Percentiles rank a stretch among this genome's conserved stretches.
phyloP scores from a whole-genome alignment of 2,329 filamentous ascomycete genomes.

The Neophaeococcomyces mojaviensis region DNA sequence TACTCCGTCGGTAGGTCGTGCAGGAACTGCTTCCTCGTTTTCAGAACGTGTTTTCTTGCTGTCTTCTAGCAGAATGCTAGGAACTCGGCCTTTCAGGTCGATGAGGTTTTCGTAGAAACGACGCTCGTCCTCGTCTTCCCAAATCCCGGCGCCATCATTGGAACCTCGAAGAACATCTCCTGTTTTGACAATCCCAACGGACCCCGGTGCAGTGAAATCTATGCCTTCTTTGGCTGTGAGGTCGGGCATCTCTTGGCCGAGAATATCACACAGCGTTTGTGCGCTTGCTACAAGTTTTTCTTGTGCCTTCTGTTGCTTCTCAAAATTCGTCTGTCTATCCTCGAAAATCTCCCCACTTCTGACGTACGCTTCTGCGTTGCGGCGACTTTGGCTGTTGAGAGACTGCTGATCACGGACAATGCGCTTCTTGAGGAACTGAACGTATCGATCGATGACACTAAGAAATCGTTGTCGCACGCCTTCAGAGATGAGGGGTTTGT shows the following conservation, averaged over 20 bases:
- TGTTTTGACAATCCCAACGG: conserved; percentile 88
- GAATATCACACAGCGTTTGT: conserved; percentile 78
- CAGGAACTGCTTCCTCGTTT: conserved; percentile 61
- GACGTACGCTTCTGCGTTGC: conserved; percentile 96
- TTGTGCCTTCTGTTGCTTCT: conserved; percentile 85
- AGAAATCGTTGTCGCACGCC: conserved; percentile 80
- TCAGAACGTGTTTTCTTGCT: conserved; percentile 79
- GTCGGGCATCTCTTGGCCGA: conserved; percentile 90
- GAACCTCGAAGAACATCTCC: conserved; percentile 88
- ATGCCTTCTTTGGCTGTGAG: conserved; percentile 73
- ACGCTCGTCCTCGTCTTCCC: conserved; percentile 96
- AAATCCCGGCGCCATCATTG: conserved; percentile 86
- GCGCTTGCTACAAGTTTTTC: conserved; percentile 86
- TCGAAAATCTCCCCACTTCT: conserved; percentile 98
- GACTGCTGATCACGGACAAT: conserved; percentile 87
- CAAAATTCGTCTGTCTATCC: conserved; percentile 90
- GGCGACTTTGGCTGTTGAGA: conserved; percentile 75
- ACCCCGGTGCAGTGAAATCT: conserved; percentile 58
- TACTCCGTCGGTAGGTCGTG: conserved; percentile 31
- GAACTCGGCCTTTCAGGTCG: conserved; percentile 91
- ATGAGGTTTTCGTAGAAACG: conserved; percentile 97
- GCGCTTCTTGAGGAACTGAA: conserved; percentile 86
- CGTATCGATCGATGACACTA: conserved; percentile 77
- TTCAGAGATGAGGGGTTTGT: conserved; percentile 65
- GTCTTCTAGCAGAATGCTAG: conserved; percentile 86